Evolutionary conservation across 2,329 filamentous ascomycete species (phyloP), one percentile per base, ranked within the genome.

Genomic region (Cylindrodendrum hubeiense): DNA sequence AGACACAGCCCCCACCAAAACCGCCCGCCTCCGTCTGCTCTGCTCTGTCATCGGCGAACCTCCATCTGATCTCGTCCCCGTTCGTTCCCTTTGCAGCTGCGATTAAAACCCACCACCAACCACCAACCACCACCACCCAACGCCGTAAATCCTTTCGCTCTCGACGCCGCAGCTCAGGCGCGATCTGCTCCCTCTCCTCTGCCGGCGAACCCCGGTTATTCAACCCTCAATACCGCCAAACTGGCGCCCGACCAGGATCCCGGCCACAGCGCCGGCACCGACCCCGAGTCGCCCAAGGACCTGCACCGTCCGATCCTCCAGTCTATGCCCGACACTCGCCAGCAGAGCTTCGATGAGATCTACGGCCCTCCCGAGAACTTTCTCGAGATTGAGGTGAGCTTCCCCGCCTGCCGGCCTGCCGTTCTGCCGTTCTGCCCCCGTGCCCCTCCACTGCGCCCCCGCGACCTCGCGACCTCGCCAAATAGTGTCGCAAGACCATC

Each of bases 351-450:
- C 79, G 96, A 99, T 83, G 96, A 99, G 87, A 97, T 98, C 80
- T 99, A 99, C 81, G 96, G 95, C 15, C 94, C 95, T 51, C 96
- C 96, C 6, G 96, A 99, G 86, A 99, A 99, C 85, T 98, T 98
- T 79, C 89, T 99, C 59, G 96, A 99, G 85, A 97, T 99, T 70
- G 96, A 99, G 87, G 95, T 96, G 63, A 68, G 75, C 60, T 80
- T 41, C 47, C 49, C 39, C 37, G 39, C 49, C 33, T 46, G 22
- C 52, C 41, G 15, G 37, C 8, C 37, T 17, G n/a, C 21, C 39
- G 47, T 39, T 52, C 41, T 51, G 34, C 21, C 30, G 22, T 37
- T 52, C 56, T 52, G 51, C 34, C 10, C 17, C 37, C 37, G 22
- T 59, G 17, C 19, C 26, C 28, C 28, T 30, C 28, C 9, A 12